phyloP scores from a whole-genome alignment of 2,329 filamentous ascomycete species.

The Xylariaceae sp. region DNA sequence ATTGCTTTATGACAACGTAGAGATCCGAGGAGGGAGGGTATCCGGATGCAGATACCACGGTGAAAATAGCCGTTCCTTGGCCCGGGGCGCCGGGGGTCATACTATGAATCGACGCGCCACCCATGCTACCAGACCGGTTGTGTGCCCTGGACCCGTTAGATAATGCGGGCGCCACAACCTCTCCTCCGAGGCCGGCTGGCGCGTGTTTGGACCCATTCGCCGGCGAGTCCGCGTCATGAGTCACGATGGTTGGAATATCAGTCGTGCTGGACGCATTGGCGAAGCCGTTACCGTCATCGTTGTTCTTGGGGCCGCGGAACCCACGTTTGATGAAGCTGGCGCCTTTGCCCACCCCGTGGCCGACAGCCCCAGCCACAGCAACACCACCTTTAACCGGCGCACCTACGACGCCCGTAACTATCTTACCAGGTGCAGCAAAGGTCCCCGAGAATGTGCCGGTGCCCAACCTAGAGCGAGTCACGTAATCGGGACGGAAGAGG shows the following conservation, averaged over 20 bases:
- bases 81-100: slow-evolving; percentile 56
- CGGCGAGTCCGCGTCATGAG: slow-evolving; percentile 36
- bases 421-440: slow-evolving; percentile 79
- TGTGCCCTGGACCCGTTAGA: slow-evolving; percentile 36
- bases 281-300: slow-evolving; percentile 48
- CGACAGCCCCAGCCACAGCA: slow-evolving; percentile 65
- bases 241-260: slow-evolving; percentile 40
- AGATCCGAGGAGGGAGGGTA: slow-evolving; percentile 73
- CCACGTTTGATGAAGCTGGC: slow-evolving; percentile 86
- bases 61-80: slow-evolving; percentile 72
- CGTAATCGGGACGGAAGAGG: slow-evolving; percentile 89
- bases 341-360: slow-evolving; percentile 78
- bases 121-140: slow-evolving; percentile 51
- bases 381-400: slow-evolving; percentile 91
- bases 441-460: slow-evolving; percentile 90
- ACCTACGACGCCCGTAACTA: slow-evolving; percentile 74
- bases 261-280: slow-evolving; percentile 34
- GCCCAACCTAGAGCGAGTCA: slow-evolving; percentile 79
- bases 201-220: too few species aligned
- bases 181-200: slow-evolving; percentile 32
- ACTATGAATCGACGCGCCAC: slow-evolving; percentile 62
- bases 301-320: slow-evolving; percentile 69
- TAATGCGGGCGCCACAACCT: slow-evolving; percentile 18
- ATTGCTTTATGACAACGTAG: slow-evolving; percentile 67
- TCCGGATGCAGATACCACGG: slow-evolving; percentile 69